Evolutionary conservation across 495 filamentous ascomycete genomes (phyloP).

Genomic region (Hypoxylon rickii): DNA sequence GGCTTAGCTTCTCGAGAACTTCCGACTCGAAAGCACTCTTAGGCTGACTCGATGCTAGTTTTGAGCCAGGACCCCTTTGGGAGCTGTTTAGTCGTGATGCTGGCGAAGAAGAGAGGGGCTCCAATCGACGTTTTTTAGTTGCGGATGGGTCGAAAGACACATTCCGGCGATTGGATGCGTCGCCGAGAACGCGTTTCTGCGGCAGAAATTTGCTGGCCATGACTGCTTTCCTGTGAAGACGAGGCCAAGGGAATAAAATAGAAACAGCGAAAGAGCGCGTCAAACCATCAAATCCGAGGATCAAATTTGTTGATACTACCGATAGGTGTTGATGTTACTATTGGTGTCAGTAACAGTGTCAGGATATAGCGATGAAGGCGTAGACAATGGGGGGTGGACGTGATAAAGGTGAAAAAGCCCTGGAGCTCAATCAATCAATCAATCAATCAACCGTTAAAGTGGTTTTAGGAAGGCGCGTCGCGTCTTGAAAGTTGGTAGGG

Average conservation of each 20-base stretch:
- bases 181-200: slow-evolving; percentile 58
- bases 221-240: slow-evolving; percentile 19
- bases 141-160: slow-evolving; percentile 45
- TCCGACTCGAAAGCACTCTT: slow-evolving; percentile 94
- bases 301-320: neutral
- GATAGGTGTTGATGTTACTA: neutral
- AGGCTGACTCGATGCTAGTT: slow-evolving; percentile 74
- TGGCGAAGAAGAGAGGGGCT: slow-evolving; percentile 57
- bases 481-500: slow-evolving; percentile 20
- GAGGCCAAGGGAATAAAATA: slow-evolving; percentile 4
- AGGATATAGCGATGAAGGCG: too few species aligned
- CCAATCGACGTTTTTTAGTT: slow-evolving; percentile 79
- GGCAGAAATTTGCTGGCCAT: slow-evolving; percentile 53
- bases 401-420: neutral
- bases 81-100: slow-evolving; percentile 60
- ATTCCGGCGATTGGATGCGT: slow-evolving; percentile 54
- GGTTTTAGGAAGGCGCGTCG: slow-evolving; percentile 36
- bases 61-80: slow-evolving; percentile 62
- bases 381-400: too few species aligned
- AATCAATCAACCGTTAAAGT: slow-evolving; percentile 23
- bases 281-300: slow-evolving; percentile 9
- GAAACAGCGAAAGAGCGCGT: neutral
- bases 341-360: too few species aligned
- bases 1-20: slow-evolving; percentile 90
- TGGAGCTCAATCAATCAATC: neutral